These are phyloP conservation scores for Irpex lacteus DNA, from an alignment of 1,284 basidiomycete genomes.

Conservation along the genomic window DNA sequence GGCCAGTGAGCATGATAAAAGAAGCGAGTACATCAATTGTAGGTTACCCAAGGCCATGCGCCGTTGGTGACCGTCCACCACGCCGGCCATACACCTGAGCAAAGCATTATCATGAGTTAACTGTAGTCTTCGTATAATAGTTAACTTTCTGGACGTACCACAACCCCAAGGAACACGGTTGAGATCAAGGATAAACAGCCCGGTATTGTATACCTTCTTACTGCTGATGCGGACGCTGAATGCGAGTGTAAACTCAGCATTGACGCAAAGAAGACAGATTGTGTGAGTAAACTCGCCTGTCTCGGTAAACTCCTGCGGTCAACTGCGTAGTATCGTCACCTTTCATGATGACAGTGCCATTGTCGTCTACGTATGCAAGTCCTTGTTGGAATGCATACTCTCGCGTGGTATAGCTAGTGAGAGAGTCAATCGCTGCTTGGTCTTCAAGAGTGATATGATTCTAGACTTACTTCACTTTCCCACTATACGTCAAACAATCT, in stretches of 20 bases:
- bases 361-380: slow-evolving; percentile 51
- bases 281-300: slow-evolving; percentile 43
- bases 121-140: no score
- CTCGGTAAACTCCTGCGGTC: slow-evolving; percentile 45
- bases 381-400: slow-evolving; percentile 42
- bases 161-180: slow-evolving; percentile 71
- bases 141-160: no score
- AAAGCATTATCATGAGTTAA: no score
- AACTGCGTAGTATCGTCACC: slow-evolving; percentile 64
- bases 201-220: slow-evolving; percentile 53
- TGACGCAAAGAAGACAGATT: not conserved
- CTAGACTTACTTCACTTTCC: slow-evolving; percentile 57
- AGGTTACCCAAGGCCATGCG: slow-evolving; percentile 51
- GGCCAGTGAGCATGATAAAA: slow-evolving; percentile 3
- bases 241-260: not conserved
- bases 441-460: no score
- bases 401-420: slow-evolving; percentile 48
- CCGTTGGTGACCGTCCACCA: slow-evolving; percentile 51
- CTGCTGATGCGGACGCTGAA: slow-evolving; percentile 60
- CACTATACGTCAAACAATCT: slow-evolving; percentile 33
- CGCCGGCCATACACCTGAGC: slow-evolving; percentile 71
- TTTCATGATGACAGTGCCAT: slow-evolving; percentile 67
- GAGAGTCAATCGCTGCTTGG: no score
- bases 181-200: slow-evolving; percentile 68
- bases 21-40: not conserved